phyloP scores from a whole-genome alignment of 179 eudicot genomes.

The Silene coronaria region DNA sequence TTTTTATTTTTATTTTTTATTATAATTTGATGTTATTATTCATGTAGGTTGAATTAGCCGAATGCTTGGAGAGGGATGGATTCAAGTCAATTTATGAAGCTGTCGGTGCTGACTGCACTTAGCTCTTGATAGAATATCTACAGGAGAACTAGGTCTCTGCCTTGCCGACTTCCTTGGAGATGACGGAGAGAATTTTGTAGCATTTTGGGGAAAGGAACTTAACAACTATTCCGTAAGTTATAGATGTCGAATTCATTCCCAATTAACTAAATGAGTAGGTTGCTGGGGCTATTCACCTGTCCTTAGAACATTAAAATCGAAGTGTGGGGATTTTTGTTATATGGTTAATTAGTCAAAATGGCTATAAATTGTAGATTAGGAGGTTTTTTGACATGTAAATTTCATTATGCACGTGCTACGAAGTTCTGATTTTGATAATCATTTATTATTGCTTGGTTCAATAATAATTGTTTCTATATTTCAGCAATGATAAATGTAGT shows the following conservation, averaged over 20 bases:
- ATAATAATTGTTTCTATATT: no score
- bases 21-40: not conserved
- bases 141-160: not conserved
- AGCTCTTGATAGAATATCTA: not conserved
- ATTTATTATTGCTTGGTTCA: no score
- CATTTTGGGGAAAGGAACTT: not conserved
- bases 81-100: conserved; percentile 83
- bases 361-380: not conserved
- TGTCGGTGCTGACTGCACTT: conserved; percentile 80
- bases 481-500: no score
- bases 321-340: conserved; percentile 7
- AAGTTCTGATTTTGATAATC: not conserved
- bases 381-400: conserved; percentile 4
- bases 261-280: not conserved
- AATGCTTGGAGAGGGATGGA: conserved; percentile 88
- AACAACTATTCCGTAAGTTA: not conserved
- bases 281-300: not conserved
- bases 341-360: not conserved
- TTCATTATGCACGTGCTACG: not conserved
- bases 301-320: not conserved
- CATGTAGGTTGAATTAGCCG: conserved; percentile 75
- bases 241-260: conserved; percentile 1
- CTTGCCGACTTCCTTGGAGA: not conserved
- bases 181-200: not conserved
- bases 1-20: no score